Base-by-base conservation (phyloP, 805 yeast species). In the Candida taoyuanica region DNA sequence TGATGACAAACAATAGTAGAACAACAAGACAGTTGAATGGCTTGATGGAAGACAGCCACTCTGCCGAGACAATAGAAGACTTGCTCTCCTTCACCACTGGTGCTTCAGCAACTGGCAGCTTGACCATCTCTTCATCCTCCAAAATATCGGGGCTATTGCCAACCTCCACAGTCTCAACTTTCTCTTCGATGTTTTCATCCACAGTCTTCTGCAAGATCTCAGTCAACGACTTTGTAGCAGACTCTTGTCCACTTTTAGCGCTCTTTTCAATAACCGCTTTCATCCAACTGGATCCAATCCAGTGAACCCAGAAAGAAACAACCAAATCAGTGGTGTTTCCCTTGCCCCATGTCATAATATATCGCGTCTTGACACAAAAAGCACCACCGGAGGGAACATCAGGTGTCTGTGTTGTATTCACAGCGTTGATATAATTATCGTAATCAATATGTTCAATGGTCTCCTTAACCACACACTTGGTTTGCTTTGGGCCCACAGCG, bases 261-360 rank as follows among this genome's bases (percentile, higher is more conserved):
- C 89, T 89, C 46, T 79, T 81, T 56, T 93, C 98, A 45, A 93
- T 83, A 38, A 95, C 79, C 12, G 84, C 73, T 58, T 87, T 89
- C 53, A 93, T 76, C 97, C 97, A 93, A 43, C 95, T 83, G 36
- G 82, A 73, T 3, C 93, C 95, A 0, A 83, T 76, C 98, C 98
- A 93, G 32, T 84, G 81, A 29, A 91, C 73, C 65, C 76, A 75
- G 58, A 74, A 85, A n/a, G 88, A 73, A n/a, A 84, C 61, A 31
- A 64, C 64, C 28, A 93, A 50, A 33, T 68, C 64, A 5, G 95
- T 81, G 17, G 64, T 58, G 52, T 81, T 85, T 20, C 68, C 60
- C 7, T 65, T 68, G 1, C 70, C 87, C 98, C 98, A 93, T 3
- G 81, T 70, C 39, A 87, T 62, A 31, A 79, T 65, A 51, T 78